Evolutionary conservation across 2,329 filamentous ascomycete genomes (phyloP).

Genomic region (Colletotrichum simmondsii): DNA sequence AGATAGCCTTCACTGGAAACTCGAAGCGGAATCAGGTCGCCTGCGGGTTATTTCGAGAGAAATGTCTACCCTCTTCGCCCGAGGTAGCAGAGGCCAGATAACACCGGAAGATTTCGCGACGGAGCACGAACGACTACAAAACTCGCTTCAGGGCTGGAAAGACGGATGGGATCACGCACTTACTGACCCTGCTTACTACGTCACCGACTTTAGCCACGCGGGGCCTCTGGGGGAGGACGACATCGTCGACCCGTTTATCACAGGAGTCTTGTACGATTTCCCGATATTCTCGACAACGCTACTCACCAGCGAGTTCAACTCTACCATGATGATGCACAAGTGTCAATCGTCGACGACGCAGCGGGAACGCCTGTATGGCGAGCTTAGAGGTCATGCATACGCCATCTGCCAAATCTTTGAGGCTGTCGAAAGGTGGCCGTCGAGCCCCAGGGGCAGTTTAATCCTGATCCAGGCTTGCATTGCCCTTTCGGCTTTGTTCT

Average conservation of each 20-base stretch:
- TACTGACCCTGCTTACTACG: conserved; percentile 68
- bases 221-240: conserved; percentile 67
- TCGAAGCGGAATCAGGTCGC: conserved; percentile 73
- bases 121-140: conserved; percentile 67
- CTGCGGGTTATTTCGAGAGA: conserved; percentile 82
- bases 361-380: conserved; percentile 59
- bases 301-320: conserved; percentile 80
- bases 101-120: conserved; percentile 70
- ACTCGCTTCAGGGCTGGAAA: conserved; percentile 61
- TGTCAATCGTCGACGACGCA: conserved; percentile 73
- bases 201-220: conserved; percentile 70
- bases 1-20: conserved; percentile 65
- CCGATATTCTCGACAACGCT: conserved; percentile 81
- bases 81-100: conserved; percentile 72
- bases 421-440: conserved; percentile 77
- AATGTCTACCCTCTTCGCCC: conserved; percentile 81
- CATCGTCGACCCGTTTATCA: conserved; percentile 79
- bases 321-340: conserved; percentile 82
- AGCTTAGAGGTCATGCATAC: conserved; percentile 72
- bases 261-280: conserved; percentile 75
- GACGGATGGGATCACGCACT: conserved; percentile 70
- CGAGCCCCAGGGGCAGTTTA: conserved; percentile 75
- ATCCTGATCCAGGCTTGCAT: conserved; percentile 81
- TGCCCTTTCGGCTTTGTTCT: conserved; percentile 79
- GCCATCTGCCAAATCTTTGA: conserved; percentile 83